Evolutionary conservation across 2,329 filamentous ascomycete genomes (phyloP).

Genomic region (Trichoderma gracile): DNA sequence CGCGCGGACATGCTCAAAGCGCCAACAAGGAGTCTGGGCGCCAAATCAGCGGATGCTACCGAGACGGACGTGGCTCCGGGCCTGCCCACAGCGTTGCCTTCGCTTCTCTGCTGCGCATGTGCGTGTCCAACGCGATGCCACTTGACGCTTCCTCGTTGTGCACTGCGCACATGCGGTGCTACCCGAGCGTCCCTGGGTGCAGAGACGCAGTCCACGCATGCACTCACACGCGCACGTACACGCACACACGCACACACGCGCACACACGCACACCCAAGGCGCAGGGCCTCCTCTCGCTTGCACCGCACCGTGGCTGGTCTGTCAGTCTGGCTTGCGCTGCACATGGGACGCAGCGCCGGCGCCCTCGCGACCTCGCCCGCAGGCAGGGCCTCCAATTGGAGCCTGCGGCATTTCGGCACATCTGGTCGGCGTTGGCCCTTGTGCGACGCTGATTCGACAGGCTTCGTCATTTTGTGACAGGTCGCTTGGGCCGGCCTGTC

Average conservation of each 20-base stretch:
- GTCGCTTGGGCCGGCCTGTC: slow-evolving; percentile 15
- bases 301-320: not conserved
- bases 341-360: not conserved
- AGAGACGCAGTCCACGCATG: not conserved
- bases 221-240: not conserved
- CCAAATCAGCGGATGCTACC: too few species aligned
- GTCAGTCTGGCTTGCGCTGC: not conserved
- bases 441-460: slow-evolving; percentile 22
- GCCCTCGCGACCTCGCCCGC: slow-evolving; percentile 21
- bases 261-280: not conserved
- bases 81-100: not conserved
- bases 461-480: slow-evolving; percentile 23
- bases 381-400: slow-evolving; percentile 25
- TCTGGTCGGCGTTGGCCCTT: slow-evolving; percentile 9
- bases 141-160: not conserved
- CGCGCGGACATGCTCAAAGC: too few species aligned
- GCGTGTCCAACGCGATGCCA: slow-evolving; percentile 7
- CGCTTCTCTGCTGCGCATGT: not conserved
- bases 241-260: not conserved
- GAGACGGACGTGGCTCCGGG: too few species aligned
- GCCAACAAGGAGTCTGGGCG: too few species aligned
- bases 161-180: slow-evolving; percentile 4
- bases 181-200: slow-evolving; percentile 5
- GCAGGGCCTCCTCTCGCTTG: not conserved
- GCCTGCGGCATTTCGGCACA: slow-evolving; percentile 25